Conservation (phyloP, 345 rosid species). For the Eucalyptus lansdowneana region DNA sequence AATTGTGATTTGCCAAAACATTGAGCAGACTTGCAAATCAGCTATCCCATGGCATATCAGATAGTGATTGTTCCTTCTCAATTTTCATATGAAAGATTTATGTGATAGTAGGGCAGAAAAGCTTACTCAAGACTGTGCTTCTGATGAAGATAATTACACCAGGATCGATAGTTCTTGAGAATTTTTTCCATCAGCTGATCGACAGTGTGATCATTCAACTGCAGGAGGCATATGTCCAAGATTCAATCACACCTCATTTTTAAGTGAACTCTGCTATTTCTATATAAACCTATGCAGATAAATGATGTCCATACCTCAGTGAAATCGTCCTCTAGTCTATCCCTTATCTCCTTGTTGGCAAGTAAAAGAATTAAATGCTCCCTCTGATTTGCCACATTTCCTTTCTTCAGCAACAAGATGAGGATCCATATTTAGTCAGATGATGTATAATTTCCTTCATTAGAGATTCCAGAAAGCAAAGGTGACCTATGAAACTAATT, state of each 20-base stretch:
- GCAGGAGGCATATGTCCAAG: constrained; percentile 25
- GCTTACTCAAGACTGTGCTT: constrained; percentile 38
- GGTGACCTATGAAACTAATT: not conserved
- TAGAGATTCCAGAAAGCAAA: not conserved
- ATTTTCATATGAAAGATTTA: not conserved
- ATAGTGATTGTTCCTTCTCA: not conserved
- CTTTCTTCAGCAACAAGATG: constrained; percentile 49
- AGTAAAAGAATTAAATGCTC: constrained; percentile 89
- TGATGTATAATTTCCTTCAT: not conserved
- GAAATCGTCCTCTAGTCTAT: not conserved
- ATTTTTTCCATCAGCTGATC: constrained; percentile 36
- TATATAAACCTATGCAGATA: not conserved
- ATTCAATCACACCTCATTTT: not conserved
- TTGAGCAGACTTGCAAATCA: not conserved
- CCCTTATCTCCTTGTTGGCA: constrained; percentile 72
- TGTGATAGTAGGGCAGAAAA: not conserved
- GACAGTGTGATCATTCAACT: constrained; percentile 47
- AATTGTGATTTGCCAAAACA: not conserved
- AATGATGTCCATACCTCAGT: constrained; percentile 12
- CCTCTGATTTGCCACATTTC: constrained; percentile 98
- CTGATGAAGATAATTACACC: constrained; percentile 77
- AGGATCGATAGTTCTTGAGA: constrained; percentile 82
- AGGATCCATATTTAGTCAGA: not conserved
- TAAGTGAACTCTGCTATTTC: not conserved
- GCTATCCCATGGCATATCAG: not conserved